phyloP scores from a whole-genome alignment of 305 asterid genomes.

The Caryopteris hybrid region DNA sequence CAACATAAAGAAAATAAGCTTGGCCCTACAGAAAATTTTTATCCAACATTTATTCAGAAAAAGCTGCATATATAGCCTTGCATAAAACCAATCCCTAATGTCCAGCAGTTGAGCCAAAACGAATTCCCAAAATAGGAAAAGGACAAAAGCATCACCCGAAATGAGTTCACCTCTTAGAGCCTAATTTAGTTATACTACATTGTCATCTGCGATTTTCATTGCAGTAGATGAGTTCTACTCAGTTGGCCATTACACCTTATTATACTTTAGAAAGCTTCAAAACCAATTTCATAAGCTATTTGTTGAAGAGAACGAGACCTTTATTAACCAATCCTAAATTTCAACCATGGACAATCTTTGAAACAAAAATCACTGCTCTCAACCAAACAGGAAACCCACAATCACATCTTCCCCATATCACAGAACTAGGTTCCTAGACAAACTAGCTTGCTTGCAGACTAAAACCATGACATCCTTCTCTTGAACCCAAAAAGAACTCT shows the following conservation, averaged over 20 bases:
- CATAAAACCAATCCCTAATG: neutral
- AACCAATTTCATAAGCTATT: neutral
- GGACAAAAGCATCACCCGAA: neutral
- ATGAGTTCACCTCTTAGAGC: neutral
- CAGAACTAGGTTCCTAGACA: neutral
- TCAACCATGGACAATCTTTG: neutral
- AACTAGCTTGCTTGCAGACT: neutral
- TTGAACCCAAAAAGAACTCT: neutral
- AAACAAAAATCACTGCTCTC: neutral
- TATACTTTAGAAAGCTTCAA: neutral
- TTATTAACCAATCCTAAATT: neutral
- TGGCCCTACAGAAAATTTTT: neutral
- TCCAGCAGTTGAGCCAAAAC: neutral
- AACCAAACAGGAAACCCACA: neutral
- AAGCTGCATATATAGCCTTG: neutral
- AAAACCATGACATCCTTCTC: neutral
- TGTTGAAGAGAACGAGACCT: neutral
- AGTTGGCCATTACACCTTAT: neutral
- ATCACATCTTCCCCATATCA: neutral
- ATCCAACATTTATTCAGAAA: neutral
- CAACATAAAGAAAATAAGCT: neutral
- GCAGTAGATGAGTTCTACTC: neutral
- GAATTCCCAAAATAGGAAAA: neutral
- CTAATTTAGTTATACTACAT: neutral
- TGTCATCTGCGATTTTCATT: neutral